Evolutionary conservation across 441 rosid genomes (phyloP), one percentile per base, ranked within the genome.

Genomic region (Aquilaria agallochum): DNA sequence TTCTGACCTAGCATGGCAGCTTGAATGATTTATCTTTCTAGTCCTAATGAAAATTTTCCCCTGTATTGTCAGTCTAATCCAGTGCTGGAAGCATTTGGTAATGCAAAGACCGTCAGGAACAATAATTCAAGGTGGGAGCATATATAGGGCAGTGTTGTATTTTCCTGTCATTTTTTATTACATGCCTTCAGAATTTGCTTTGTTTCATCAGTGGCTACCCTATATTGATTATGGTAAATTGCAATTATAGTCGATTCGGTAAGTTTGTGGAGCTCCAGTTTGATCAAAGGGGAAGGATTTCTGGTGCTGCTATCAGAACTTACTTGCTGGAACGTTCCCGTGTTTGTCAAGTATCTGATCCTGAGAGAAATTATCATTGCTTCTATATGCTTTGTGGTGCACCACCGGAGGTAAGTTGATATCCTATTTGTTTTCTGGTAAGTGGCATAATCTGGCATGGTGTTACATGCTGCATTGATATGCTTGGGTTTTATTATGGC

Each of bases 361-460:
- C 91, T 32, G 95, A 88, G 79, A 80, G 95, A 78, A 88, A 88
- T 71, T 88, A 88, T 68, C 91, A 85, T 72, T 88, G 91, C 79
- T 88, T 88, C 71, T 88, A 88, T 72, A 85, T 88, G 91, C 87
- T 88, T 69, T 88, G 95, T 62, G 87, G 91, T 65, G 95, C 89
- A 56, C 90, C 94, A 0, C 70, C 71, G 12, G 76, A 83, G 83
- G 95, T 80, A 84, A 63, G 47, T 46, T 52, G 53, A 56, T 59
- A 48, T 61, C 60, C 40, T 64, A 42, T 62, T 31, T 70, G 40
- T 51, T 64, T 60, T 36, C 42, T 36, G 42, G 2, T 36, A 36
- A 36, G 42, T 36, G 42, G 42, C 42, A 36, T 2, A 36, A 36
- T 3, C 42, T 36, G 42, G 5, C 6, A 5, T 36, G 42, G 42